These are phyloP conservation scores for Quercus glauca DNA, from an alignment of 306 rosid genomes.

Conservation along the genomic window DNA sequence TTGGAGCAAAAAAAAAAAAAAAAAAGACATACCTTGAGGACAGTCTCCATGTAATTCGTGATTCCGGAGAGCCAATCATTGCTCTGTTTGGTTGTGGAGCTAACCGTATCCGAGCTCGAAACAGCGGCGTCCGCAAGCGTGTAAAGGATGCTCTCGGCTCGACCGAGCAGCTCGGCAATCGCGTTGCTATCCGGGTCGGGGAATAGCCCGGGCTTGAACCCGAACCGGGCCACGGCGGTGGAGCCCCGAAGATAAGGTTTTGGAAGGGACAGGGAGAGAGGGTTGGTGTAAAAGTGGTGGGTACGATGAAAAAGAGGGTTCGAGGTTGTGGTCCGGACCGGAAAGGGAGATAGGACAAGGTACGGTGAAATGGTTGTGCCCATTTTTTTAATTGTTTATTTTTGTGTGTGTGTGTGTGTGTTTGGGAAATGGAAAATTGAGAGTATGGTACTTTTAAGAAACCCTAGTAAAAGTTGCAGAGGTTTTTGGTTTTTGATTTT, in stretches of 20 bases:
- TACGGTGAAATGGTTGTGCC: conserved; percentile 38
- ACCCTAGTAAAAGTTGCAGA: too few species aligned
- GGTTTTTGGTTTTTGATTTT: too few species aligned
- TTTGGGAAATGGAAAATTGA: not conserved
- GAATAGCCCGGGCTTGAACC: conserved; percentile 48
- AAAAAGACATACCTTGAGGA: conserved; percentile 54
- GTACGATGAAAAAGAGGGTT: conserved; percentile 40
- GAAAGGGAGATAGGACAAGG: conserved; percentile 39
- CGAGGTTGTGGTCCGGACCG: conserved; percentile 30
- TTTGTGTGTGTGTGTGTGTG: too few species aligned
- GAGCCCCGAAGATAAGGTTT: conserved; percentile 58
- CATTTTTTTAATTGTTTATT: conserved; percentile 27
- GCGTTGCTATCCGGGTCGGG: conserved; percentile 53
- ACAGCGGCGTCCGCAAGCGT: conserved; percentile 91
- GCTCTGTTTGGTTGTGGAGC: conserved; percentile 52
- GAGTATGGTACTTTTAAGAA: too few species aligned
- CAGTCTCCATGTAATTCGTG: conserved; percentile 67
- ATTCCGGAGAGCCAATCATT: conserved; percentile 92
- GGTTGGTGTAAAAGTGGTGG: conserved; percentile 23
- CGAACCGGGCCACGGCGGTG: conserved; percentile 51
- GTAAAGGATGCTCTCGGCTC: conserved; percentile 77
- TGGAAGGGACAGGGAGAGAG: conserved; percentile 15
- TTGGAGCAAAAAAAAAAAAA: not conserved
- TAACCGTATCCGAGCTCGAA: conserved; percentile 48
- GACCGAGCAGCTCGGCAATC: conserved; percentile 46